Base-by-base conservation (phyloP, 129 eudicot genomes). In the Flaveria robusta region DNA sequence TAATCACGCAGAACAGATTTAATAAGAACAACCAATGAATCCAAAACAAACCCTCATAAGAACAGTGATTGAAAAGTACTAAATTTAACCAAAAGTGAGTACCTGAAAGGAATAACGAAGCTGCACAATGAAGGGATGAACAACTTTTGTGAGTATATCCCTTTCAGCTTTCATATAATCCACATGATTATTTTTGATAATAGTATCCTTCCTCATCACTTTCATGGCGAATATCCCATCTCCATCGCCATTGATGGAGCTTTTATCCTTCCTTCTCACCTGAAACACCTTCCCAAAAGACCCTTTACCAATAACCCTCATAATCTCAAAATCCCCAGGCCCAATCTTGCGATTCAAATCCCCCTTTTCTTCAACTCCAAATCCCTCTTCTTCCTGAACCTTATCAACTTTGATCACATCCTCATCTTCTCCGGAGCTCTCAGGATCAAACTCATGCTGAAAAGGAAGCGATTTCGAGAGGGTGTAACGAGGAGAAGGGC, bases 41-140 rank as follows among this genome's bases (percentile, higher is more conserved):
- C 39, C 1, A 0, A 34, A 34, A 34, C 39, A 34, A 34, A 34
- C 39, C 1, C 39, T 34, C 39, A 34, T 34, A 34, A 34, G 39
- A 50, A 20, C 73, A 72, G 54, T 14, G 39, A 55, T 14, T 56
- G 58, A 3, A 16, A 22, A 29, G 29, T 2, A n/a, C 18, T 1
- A 52, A 31, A 19, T 49, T 16, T 51, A 14, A 69, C 29, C 31
- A 62, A 13, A 34, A 14, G 29, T 8, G 8, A 70, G 9, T 70
- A 94, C 97, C 98, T 94, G 98, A 87, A 94, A 94, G 42, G 98
- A 94, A 78, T 89, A 94, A 19, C 93, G 88, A 58, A 94, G 97
- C 77, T 85, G 98, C 15, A 94, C 97, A 71, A 94, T 86, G 58
- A 94, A 94, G 11, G 97, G 97, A 82, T 94, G 96, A 63, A 85